Evolutionary conservation across 495 filamentous ascomycete genomes (phyloP).

Genomic region (Penicillium pancosmium): DNA sequence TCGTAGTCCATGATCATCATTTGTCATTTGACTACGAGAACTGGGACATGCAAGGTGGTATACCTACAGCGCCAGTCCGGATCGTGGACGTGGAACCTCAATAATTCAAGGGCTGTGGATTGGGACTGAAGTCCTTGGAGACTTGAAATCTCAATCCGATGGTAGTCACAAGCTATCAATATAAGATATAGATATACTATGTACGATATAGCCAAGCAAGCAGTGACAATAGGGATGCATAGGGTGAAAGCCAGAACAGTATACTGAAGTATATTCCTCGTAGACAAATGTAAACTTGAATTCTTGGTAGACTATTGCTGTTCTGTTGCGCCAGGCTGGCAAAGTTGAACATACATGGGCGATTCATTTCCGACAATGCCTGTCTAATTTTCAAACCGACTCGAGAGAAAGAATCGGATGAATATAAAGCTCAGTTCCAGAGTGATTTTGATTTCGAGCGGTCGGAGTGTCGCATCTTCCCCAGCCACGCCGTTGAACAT

Average conservation of each 20-base stretch:
- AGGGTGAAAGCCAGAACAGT: not conserved
- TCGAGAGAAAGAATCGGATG: not conserved
- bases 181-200: conserved; percentile 1
- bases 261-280: too few relatives aligned
- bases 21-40: conserved; percentile 15
- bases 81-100: conserved; percentile 12
- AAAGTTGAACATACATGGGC: not conserved
- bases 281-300: not conserved
- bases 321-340: not conserved
- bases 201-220: not conserved
- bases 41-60: conserved; percentile 42
- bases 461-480: not conserved
- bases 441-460: not conserved
- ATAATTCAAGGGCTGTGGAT: too few relatives aligned
- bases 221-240: not conserved
- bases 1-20: conserved; percentile 17
- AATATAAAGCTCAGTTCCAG: not conserved
- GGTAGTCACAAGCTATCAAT: not conserved
- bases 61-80: conserved; percentile 35
- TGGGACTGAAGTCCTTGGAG: too few relatives aligned
- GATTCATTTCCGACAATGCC: not conserved
- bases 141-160: not conserved
- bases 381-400: not conserved
- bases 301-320: not conserved
- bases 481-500: not conserved